Evolutionary conservation across 1,139 yeast species (phyloP).

Genomic region (Lodderomyces orthopsilosis): DNA sequence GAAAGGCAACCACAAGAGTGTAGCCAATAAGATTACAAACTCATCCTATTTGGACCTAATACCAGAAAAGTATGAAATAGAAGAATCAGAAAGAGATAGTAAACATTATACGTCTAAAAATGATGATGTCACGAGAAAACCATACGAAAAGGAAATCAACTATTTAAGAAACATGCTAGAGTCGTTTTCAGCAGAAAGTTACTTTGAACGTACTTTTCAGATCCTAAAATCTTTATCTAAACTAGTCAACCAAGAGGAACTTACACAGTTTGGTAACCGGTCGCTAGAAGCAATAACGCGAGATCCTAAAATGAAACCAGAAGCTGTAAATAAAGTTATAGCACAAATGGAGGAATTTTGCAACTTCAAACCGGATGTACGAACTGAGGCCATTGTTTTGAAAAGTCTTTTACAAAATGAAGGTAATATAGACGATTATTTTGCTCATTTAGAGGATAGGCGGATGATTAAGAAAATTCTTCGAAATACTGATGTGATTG

Average conservation of each 20-base stretch:
- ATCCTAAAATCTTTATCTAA: slow-evolving; percentile 56
- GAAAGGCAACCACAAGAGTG: not conserved
- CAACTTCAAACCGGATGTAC: slow-evolving; percentile 37
- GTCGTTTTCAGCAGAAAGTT: slow-evolving; percentile 49
- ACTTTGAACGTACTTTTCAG: slow-evolving; percentile 68
- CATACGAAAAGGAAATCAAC: slow-evolving; percentile 11
- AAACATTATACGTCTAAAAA: slow-evolving; percentile 8
- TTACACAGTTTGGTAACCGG: slow-evolving; percentile 35
- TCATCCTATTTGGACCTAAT: slow-evolving; percentile 6
- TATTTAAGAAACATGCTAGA: slow-evolving; percentile 13
- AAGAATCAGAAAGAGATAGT: not conserved
- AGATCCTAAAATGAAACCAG: slow-evolving; percentile 23
- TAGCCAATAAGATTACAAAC: slow-evolving; percentile 3
- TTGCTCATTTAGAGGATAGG: slow-evolving; percentile 6
- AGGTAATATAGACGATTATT: slow-evolving; percentile 4
- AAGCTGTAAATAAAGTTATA: slow-evolving; percentile 29
- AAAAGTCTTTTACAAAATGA: slow-evolving; percentile 16
- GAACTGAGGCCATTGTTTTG: slow-evolving; percentile 46
- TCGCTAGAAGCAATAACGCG: slow-evolving; percentile 35
- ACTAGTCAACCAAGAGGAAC: slow-evolving; percentile 29
- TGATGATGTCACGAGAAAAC: slow-evolving; percentile 11
- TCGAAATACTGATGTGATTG: slow-evolving; percentile 65
- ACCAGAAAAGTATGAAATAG: slow-evolving; percentile 4
- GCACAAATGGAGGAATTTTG: slow-evolving; percentile 26
- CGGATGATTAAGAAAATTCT: slow-evolving; percentile 39